These are phyloP conservation scores for Aquilaria sinensis DNA, from an alignment of 345 rosid genomes.

Conservation along the genomic window DNA sequence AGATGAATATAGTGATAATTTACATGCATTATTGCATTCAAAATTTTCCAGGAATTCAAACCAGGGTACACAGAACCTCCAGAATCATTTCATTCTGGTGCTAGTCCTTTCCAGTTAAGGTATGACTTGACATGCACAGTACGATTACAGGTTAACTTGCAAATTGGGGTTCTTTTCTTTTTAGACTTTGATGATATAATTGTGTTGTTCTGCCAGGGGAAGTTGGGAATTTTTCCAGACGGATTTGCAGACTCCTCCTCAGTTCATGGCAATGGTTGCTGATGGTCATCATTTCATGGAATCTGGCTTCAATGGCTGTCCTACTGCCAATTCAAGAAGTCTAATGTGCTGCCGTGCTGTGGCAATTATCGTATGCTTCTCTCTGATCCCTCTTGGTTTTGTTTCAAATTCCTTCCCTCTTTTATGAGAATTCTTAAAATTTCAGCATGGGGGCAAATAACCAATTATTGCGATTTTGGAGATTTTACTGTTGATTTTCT, in stretches of 20 bases:
- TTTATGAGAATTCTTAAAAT: neutral
- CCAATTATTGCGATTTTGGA: neutral
- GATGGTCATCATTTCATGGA: slow-evolving; percentile 30
- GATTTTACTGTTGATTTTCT: too few relatives aligned
- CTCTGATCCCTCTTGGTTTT: slow-evolving; percentile 11
- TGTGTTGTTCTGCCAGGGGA: slow-evolving; percentile 25
- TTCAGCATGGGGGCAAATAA: neutral
- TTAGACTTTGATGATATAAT: neutral
- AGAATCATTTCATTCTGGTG: slow-evolving; percentile 46
- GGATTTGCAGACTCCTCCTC: slow-evolving; percentile 43
- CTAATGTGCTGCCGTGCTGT: slow-evolving; percentile 61
- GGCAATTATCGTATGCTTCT: slow-evolving; percentile 51
- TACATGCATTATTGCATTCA: slow-evolving; percentile 3
- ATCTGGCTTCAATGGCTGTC: slow-evolving; percentile 39
- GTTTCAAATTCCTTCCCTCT: neutral
- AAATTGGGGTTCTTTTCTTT: neutral
- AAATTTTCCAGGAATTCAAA: slow-evolving; percentile 49
- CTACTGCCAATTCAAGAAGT: slow-evolving; percentile 44
- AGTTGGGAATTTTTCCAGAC: slow-evolving; percentile 58
- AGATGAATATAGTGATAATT: neutral
- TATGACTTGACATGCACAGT: slow-evolving; percentile 13
- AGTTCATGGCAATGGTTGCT: slow-evolving; percentile 38
- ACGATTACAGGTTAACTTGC: neutral
- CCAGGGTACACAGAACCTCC: slow-evolving; percentile 62
- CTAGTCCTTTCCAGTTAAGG: slow-evolving; percentile 59